phyloP scores from a whole-genome alignment of 768 basidiomycete species.

The Suillus hirtellus region DNA sequence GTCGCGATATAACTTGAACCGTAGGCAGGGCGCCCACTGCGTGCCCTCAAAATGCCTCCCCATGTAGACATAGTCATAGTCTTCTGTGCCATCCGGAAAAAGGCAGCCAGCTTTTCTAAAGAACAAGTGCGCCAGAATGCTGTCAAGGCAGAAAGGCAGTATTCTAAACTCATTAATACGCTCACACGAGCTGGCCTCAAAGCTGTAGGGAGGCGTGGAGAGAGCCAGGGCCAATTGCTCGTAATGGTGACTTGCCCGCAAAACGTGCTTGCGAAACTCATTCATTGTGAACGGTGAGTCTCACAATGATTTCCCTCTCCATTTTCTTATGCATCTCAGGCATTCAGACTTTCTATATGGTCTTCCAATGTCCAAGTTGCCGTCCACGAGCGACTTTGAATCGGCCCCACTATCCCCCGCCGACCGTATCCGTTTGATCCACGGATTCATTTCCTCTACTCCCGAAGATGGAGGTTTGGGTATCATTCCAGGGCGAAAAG shows the following conservation, averaged over 20 bases:
- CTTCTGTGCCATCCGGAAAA: conserved; percentile 52
- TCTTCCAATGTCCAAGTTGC: conserved; percentile 56
- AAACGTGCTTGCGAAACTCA: conserved; percentile 59
- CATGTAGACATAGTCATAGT: conserved; percentile 75
- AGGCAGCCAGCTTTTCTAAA: conserved; percentile 47
- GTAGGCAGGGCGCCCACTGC: too few relatives aligned
- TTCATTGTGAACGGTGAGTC: conserved; percentile 73
- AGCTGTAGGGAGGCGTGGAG: conserved; percentile 77
- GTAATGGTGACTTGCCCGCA: conserved; percentile 74
- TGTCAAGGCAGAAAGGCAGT: conserved; percentile 67
- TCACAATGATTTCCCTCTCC: not conserved
- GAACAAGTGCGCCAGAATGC: conserved; percentile 62
- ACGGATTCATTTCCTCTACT: conserved; percentile 69
- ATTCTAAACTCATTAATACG: conserved; percentile 58
- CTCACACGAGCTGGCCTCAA: conserved; percentile 64
- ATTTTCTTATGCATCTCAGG: conserved; percentile 34
- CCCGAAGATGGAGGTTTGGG: conserved; percentile 82
- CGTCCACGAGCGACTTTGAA: conserved; percentile 42
- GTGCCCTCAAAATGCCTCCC: conserved; percentile 39
- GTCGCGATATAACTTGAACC: not conserved
- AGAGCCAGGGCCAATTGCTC: conserved; percentile 70
- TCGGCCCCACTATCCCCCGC: conserved; percentile 56
- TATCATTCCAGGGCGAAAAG: conserved; percentile 65
- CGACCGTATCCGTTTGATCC: conserved; percentile 78
- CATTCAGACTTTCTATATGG: conserved; percentile 78